A percentile compares a stretch with the other conserved stretches of the same genome.
These are phyloP conservation scores for Agaricus blazei DNA, from an alignment of 768 basidiomycete genomes.

Conservation along the genomic window DNA sequence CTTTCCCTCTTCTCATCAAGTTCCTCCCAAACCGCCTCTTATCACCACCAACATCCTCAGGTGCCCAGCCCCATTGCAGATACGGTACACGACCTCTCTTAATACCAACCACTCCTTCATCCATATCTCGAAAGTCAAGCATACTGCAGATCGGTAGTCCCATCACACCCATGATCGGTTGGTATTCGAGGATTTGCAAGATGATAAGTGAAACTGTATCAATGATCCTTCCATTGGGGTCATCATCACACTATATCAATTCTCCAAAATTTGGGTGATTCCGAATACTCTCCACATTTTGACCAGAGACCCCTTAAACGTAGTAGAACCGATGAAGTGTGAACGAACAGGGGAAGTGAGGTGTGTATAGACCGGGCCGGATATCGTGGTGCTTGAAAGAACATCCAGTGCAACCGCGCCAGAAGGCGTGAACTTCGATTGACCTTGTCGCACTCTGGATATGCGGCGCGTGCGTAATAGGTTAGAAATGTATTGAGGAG, in stretches of 20 bases:
- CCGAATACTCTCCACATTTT: conserved; percentile 66
- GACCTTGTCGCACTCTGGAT: conserved; percentile 91
- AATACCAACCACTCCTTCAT: conserved; percentile 37
- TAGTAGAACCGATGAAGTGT: conserved; percentile 78
- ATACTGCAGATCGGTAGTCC: conserved; percentile 86
- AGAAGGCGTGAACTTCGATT: conserved; percentile 88
- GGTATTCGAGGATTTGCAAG: conserved; percentile 37
- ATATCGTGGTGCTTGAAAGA: conserved; percentile 49
- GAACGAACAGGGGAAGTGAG: conserved; percentile 63
- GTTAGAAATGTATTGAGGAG: conserved; percentile 64
- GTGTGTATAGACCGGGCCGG: conserved; percentile 90
- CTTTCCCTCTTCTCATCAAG: conserved; percentile 78
- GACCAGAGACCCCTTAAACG: conserved; percentile 72
- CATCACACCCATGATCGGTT: conserved; percentile 79
- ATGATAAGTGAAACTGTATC: conserved; percentile 64
- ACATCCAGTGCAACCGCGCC: conserved; percentile 82
- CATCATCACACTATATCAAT: conserved; percentile 53
- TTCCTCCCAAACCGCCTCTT: conserved; percentile 75
- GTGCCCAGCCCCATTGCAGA: conserved; percentile 69
- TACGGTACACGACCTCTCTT: conserved; percentile 63
- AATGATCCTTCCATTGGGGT: conserved; percentile 33
- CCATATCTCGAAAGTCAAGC: conserved; percentile 58
- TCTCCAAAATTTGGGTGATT: conserved; percentile 58
- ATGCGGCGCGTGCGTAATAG: conserved; percentile 79
- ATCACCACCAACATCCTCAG: conserved; percentile 63